Conservation (phyloP, 495 filamentous ascomycete species). For the Talaromyces stipitatus region DNA sequence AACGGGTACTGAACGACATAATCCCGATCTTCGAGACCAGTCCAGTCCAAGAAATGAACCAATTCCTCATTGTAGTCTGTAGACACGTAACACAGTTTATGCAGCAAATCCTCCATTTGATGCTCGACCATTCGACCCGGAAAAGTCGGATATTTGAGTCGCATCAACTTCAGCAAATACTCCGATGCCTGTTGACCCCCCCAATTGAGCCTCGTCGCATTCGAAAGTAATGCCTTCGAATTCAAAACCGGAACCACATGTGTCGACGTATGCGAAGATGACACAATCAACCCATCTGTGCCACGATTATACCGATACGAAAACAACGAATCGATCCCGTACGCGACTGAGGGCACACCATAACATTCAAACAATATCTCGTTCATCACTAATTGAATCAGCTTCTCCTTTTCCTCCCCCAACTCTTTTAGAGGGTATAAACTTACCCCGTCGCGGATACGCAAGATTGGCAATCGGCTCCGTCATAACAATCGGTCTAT, state of each 20-base stretch:
- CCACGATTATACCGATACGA: conserved; percentile 89
- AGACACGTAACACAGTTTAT: conserved; percentile 86
- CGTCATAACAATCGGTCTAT: conserved; percentile 88
- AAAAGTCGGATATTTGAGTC: conserved; percentile 88
- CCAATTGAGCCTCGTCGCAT: conserved; percentile 89
- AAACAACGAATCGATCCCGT: conserved; percentile 93
- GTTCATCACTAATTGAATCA: conserved; percentile 67
- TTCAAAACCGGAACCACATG: conserved; percentile 93
- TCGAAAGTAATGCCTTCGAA: conserved; percentile 70
- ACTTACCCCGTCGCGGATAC: conserved; percentile 78
- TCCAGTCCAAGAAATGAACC: conserved; percentile 70
- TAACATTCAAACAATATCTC: conserved; percentile 97
- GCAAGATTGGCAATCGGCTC: conserved; percentile 85
- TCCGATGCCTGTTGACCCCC: conserved; percentile 83
- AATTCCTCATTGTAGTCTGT: conserved; percentile 74
- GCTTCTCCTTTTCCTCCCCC: neutral
- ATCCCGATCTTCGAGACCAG: conserved; percentile 80
- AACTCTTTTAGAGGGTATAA: neutral
- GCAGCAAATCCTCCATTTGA: conserved; percentile 79
- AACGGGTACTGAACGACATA: conserved; percentile 86
- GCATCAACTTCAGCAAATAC: conserved; percentile 81
- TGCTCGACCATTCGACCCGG: conserved; percentile 74
- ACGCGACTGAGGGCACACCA: conserved; percentile 75
- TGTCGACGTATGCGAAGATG: conserved; percentile 85
- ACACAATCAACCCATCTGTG: conserved; percentile 80